Evolutionary conservation across 306 rosid species (phyloP).

Genomic region (Oxytropis ochrocephala): DNA sequence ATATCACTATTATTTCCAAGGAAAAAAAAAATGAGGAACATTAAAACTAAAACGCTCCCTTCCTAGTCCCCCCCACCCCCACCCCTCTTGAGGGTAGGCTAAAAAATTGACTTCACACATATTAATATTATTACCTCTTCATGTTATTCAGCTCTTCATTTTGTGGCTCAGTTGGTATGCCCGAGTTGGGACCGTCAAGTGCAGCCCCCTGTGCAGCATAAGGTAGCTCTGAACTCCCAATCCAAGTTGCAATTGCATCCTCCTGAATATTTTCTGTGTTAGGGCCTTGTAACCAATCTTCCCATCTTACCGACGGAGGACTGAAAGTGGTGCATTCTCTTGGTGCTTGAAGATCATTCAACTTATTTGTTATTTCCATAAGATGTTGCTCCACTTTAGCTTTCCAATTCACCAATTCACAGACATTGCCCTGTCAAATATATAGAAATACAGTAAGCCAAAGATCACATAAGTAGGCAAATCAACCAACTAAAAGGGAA

Average conservation of each 20-base stretch:
- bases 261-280: constrained; percentile 46
- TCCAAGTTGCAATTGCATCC: constrained; percentile 56
- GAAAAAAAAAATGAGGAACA: constrained; percentile 20
- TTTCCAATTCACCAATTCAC: constrained; percentile 61
- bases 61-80: no score
- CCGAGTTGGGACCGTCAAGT: constrained; percentile 33
- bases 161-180: constrained; percentile 30
- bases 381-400: constrained; percentile 58
- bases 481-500: not conserved
- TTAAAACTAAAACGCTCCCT: not conserved
- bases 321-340: constrained; percentile 37
- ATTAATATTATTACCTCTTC: constrained; percentile 41
- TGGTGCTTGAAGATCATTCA: constrained; percentile 42
- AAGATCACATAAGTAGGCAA: not conserved
- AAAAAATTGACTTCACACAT: not conserved
- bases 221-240: constrained; percentile 45
- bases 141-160: constrained; percentile 35
- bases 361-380: constrained; percentile 41
- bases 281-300: constrained; percentile 65
- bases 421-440: constrained; percentile 52
- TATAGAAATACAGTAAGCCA: constrained; percentile 12
- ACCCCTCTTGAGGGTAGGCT: not conserved
- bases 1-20: constrained; percentile 33
- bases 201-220: constrained; percentile 36
- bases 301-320: constrained; percentile 62